These are phyloP conservation scores for Cystofilobasidium macerans DNA, from an alignment of 768 basidiomycete species.

Conservation along the genomic window DNA sequence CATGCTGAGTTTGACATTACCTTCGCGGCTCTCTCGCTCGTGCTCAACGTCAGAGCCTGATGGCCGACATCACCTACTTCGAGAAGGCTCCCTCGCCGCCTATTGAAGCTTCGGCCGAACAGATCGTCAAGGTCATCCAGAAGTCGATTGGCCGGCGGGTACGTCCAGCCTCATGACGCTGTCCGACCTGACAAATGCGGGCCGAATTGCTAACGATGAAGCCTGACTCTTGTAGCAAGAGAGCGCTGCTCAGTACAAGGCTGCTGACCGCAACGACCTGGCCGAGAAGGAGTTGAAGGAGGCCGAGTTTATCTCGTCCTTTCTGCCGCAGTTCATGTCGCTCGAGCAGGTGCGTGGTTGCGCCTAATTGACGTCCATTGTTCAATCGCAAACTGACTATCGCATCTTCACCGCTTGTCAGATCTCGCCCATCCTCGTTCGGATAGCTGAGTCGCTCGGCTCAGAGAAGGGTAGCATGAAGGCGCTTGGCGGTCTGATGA, in stretches of 20 bases:
- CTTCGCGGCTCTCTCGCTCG: neutral
- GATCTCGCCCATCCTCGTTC: conserved; percentile 12
- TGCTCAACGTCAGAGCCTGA: neutral
- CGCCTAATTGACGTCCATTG: neutral
- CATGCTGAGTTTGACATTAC: neutral
- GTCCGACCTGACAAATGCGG: neutral
- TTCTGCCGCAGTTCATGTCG: conserved; percentile 11
- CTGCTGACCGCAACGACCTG: conserved; percentile 18
- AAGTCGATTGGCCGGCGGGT: conserved; percentile 20
- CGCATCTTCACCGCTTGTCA: neutral
- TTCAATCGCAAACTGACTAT: no score
- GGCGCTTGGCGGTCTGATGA: conserved; percentile 6
- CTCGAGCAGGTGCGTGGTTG: conserved; percentile 11
- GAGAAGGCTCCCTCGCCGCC: conserved; percentile 21
- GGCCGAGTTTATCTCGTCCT: conserved; percentile 18
- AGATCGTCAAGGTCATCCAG: conserved; percentile 18
- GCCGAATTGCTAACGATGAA: neutral
- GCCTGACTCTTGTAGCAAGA: neutral
- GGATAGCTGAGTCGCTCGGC: neutral
- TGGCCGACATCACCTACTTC: conserved; percentile 22
- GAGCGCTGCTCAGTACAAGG: conserved; percentile 10
- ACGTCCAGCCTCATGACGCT: neutral
- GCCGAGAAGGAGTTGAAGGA: conserved; percentile 23
- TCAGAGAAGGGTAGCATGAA: conserved; percentile 11
- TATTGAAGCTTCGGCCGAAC: conserved; percentile 10